Evolutionary conservation across 1,139 yeast genomes (phyloP), one percentile per base, ranked within the genome.

Genomic region (Zhuliangozyma blackwelliae): DNA sequence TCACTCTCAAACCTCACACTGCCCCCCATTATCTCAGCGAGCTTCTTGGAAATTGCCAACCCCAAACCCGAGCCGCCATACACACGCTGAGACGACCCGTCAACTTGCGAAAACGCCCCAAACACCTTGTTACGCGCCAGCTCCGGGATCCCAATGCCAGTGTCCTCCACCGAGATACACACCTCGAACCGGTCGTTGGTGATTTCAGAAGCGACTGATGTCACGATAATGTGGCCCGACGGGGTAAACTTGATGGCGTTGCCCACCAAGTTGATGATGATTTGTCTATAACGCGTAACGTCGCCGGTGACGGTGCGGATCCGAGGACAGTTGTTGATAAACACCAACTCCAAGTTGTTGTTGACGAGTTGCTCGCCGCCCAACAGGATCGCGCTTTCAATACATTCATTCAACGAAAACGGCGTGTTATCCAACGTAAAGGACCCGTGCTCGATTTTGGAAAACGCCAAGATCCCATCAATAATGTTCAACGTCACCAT

Each of bases 1-100:
- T 49, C 54, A 47, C 79, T 73, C 25, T 73, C 76, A 49, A 75
- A 75, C 4, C 72, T 62, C 27, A 78, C 60, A 7, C 59, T 59
- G 1, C 83, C 83, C 27, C 79, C 79, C 83, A 78, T 77, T 27
- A 76, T 52, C 38, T 76, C 80, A 1, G 77, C 75, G 25, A 77
- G 59, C 50, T 74, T 75, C 48, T 76, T 77, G 12, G 80, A 74
- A 35, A 78, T 77, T 0, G 82, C 78, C 32, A 78, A 56, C 1
- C 84, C 83, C 13, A 78, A 57, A 0, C 84, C 84, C 0, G 82
- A 66, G 2, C 84, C 84, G 10, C 83, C 83, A 55, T 66, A 74
- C 3, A 62, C 72, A 41, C 84, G 59, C 43, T 76, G 63, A 1
- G 80, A 67, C 2, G 81, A 75, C 1, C 80, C 80, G 51, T 78